These are phyloP conservation scores for Prunus mira DNA, from an alignment of 306 rosid genomes.

Conservation along the genomic window DNA sequence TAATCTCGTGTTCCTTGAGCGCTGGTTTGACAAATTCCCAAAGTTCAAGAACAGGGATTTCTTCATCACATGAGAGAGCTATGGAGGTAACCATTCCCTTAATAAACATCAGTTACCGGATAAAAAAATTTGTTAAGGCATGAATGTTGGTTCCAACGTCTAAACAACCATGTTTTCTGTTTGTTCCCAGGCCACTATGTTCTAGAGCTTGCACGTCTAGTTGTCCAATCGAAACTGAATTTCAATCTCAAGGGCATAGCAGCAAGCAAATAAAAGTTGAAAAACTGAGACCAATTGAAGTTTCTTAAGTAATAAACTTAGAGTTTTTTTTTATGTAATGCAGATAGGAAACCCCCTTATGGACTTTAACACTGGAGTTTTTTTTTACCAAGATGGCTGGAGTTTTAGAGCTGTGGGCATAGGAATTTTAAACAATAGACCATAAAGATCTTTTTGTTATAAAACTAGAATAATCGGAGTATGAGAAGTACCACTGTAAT, in stretches of 20 bases:
- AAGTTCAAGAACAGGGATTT: conserved; percentile 51
- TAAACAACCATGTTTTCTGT: neutral
- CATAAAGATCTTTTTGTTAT: too few relatives aligned
- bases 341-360: conserved; percentile 77
- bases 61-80: conserved; percentile 74
- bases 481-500: too few relatives aligned
- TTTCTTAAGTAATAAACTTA: neutral
- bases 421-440: too few relatives aligned
- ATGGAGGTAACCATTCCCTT: conserved; percentile 41
- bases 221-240: conserved; percentile 38
- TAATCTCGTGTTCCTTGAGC: conserved; percentile 55
- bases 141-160: too few relatives aligned
- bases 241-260: conserved; percentile 74
- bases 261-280: conserved; percentile 32
- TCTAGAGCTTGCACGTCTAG: conserved; percentile 72
- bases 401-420: too few relatives aligned
- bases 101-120: neutral
- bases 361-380: conserved; percentile 46
- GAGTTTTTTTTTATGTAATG: neutral
- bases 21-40: conserved; percentile 54
- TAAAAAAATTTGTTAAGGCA: too few relatives aligned
- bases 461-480: too few relatives aligned
- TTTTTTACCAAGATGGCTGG: too few relatives aligned
- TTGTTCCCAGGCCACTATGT: conserved; percentile 64
- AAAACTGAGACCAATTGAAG: neutral